Evolutionary conservation across 2,329 filamentous ascomycete species (phyloP), one percentile per base, ranked within the genome.

Genomic region (Karstenula rhodostoma): DNA sequence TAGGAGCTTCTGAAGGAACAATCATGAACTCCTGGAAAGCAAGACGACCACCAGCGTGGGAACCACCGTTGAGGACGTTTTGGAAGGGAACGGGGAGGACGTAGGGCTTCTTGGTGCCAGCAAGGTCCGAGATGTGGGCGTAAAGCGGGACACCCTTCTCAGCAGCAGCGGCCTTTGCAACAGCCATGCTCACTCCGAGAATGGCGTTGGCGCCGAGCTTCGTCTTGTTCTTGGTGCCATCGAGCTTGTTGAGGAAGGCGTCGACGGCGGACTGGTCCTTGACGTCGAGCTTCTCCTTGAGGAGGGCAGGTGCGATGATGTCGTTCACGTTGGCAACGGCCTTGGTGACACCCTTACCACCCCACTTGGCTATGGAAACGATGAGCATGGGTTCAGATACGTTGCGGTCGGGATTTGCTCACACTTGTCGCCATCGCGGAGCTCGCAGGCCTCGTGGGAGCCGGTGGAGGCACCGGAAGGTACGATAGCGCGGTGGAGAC

Each of bases 401-500:
- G 27, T 43, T 29, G 23, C 19, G 22, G 22, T 27, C 15, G 17
- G 35, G 35, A 13, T 1, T 10, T 23, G 10, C 52, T 55, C 29
- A 55, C 52, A 74, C 75, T 83, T 82, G 77, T 85, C 81, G 50
- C 80, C 80, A 75, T 87, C 85, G 63, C 82, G 81, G 67, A 84
- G 81, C 73, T 84, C 82, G 75, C 81, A 83, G 54, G 82, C 82
- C 73, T 84, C 82, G 75, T 84, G 81, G 60, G 81, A 82, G 67
- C 82, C 78, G 76, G 94, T 97, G 74, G 94, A 97, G 77, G 94
- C 94, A 81, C 94, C 94, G 70, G 94, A 97, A 76, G 94, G 94
- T 67, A 98, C 94, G 80, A 97, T 97, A 80, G 94, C 94, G 79
- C 94, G 93, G 89, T 97, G 94, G 67, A 98, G 90, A 78, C 94